phyloP scores from a whole-genome alignment of 1,284 basidiomycete genomes.

The Apiotrichum veenhuisii region DNA sequence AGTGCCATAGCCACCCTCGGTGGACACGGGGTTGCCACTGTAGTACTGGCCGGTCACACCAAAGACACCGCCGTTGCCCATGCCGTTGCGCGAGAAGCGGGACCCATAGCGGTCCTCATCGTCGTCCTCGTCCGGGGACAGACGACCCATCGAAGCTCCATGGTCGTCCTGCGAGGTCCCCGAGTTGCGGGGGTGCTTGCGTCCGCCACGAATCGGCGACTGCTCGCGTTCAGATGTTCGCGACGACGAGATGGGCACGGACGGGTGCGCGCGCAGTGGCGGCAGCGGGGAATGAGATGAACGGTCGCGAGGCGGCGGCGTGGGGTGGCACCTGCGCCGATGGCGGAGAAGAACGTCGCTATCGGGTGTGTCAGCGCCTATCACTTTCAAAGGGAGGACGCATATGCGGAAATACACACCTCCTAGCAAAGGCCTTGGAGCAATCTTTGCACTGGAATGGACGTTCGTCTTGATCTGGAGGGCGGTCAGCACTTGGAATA shows the following conservation, averaged over 20 bases:
- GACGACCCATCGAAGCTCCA: constrained; percentile 5
- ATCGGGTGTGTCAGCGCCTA: constrained; percentile 8
- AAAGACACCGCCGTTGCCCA: constrained; percentile 39
- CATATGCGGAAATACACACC: constrained; percentile 40
- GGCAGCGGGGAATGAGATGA: constrained; percentile 39
- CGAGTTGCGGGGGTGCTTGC: constrained; percentile 30
- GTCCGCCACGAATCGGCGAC: constrained; percentile 26
- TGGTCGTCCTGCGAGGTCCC: constrained; percentile 5
- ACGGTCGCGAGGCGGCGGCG: constrained; percentile 41
- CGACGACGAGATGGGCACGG: constrained; percentile 42
- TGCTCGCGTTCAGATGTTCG: constrained; percentile 37
- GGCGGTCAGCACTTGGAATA: constrained; percentile 1
- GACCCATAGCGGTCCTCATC: constrained; percentile 33
- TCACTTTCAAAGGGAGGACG: neutral
- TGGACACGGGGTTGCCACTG: constrained; percentile 20
- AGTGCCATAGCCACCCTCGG: constrained; percentile 27
- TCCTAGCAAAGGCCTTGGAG: constrained; percentile 49
- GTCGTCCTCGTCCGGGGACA: constrained; percentile 25
- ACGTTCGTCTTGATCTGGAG: constrained; percentile 47
- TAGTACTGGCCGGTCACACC: constrained; percentile 27
- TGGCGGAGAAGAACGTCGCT: constrained; percentile 52
- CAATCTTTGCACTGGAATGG: constrained; percentile 50
- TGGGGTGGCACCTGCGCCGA: constrained; percentile 48
- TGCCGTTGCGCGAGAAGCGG: constrained; percentile 32
- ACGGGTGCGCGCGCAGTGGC: constrained; percentile 32